Evolutionary conservation across 345 rosid genomes (phyloP), one percentile per base, ranked within the genome.

Genomic region (Garcia nutans): DNA sequence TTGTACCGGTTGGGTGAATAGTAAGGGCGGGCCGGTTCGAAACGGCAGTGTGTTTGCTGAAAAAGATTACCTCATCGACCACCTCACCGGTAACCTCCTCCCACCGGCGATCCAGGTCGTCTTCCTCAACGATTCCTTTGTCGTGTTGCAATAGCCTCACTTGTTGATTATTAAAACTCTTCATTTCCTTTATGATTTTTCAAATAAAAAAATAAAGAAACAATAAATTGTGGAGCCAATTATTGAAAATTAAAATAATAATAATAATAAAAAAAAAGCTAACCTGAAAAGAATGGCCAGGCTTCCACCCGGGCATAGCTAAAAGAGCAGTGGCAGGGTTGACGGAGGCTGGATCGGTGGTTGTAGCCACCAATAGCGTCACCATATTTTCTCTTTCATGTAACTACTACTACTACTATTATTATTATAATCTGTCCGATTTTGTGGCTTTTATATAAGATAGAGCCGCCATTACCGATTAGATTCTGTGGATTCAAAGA

Each of bases 1-100:
- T n/a, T 5, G 60, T 80, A 92, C 98, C 99, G 47, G 87, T 95
- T 0, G 99, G 98, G 22, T 95, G 99, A 77, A 95, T 71, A 22
- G 99, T 95, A 10, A 93, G 86, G 31, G 99, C 96, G 1, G 99
- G 98, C 10, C 99, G 94, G 68, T 89, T 91, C 3, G 98, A 93
- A 20, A 85, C 97, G 68, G 99, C 99, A 28, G 96, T 89, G 86
- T 93, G 99, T 77, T 86, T 90, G 85, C 99, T 93, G 76, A 95
- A 84, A 87, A 95, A 93, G 78, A 95, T 88, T 44, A 95, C 87
- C 72, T 95, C 98, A 42, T 90, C 88, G 22, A 95, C 93, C 33
- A 37, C 82, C 82, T 95, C 99, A 24, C 94, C 91, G 22, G 94
- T 89, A 31, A 87, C 94, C 44, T 88, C 91, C 77, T 90, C 89